Base-by-base conservation (phyloP, 495 filamentous ascomycete genomes). In the Astrothelium macrocarpum region DNA sequence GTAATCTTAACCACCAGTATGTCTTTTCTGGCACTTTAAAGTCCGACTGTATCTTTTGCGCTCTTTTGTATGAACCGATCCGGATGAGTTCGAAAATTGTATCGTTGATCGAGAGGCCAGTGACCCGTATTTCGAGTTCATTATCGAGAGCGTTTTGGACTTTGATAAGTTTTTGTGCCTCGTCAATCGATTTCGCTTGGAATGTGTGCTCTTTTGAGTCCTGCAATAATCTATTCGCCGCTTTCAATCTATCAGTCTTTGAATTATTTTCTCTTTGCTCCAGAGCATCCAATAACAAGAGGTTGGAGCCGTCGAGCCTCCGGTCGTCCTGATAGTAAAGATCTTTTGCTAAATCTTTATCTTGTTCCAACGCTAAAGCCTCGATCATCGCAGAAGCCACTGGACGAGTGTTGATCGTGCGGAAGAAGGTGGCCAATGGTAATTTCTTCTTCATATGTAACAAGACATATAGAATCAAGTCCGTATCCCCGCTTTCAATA, bases 321-420 rank as follows among this genome's bases (percentile, higher is more conserved):
- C 92, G 88, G 74, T 98, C 94, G 69, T 97, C 95, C 77, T 97
- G 94, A 70, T 98, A 97, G 76, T 93, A 98, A 28, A 98, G 80
- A 72, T 97, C 94, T 71, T 97, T 97, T 12, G 97, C 83, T 11
- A 98, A 73, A 23, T 95, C 88, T 2, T 80, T 81, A 69, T 97
- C 94, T 59, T 90, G 85, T 26, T 81, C 82, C 56, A 79, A 78
- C 1, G 94, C 93, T 0, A 85, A 87, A 1, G 90, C 84, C 71
- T 97, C 94, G 32, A 98, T 89, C 18, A 98, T 81, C 0, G 94
- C 90, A 1, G 89, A 91, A 25, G 94, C 94, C 59, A 89, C 82
- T 0, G 95, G 93, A 5, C 93, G 86, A 65, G 79, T 85, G 73
- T 90, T 95, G 73, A 98, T 90, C 63, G 90, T 87, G 60, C 91